A percentile compares a stretch with the other conserved stretches of the same genome.
Conservation (phyloP, 2,329 filamentous ascomycete species). For the Hymenoscyphus linearis region DNA sequence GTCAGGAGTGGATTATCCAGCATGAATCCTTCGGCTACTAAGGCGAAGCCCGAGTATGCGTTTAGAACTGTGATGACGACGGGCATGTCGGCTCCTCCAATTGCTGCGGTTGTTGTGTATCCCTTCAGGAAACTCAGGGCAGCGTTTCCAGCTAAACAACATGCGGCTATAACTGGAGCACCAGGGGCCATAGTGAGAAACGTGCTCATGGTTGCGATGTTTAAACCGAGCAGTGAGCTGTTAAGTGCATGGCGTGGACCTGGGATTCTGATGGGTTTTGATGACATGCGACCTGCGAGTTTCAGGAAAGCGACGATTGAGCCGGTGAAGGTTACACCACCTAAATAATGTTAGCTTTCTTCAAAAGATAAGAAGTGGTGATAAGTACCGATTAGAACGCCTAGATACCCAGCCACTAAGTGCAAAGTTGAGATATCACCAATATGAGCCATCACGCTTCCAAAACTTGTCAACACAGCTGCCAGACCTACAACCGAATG, state of each 20-base stretch:
- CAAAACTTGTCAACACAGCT: slow-evolving; percentile 82
- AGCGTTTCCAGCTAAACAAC: slow-evolving; percentile 71
- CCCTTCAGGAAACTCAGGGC: slow-evolving; percentile 78
- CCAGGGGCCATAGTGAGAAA: slow-evolving; percentile 80
- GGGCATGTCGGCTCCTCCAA: slow-evolving; percentile 91
- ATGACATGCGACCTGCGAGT: slow-evolving; percentile 76
- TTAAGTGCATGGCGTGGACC: slow-evolving; percentile 72
- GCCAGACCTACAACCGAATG: slow-evolving; percentile 88
- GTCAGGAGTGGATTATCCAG: slow-evolving; percentile 80
- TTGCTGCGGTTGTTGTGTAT: slow-evolving; percentile 80
- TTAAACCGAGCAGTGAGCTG: slow-evolving; percentile 65
- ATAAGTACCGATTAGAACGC: slow-evolving; percentile 66
- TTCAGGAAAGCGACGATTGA: slow-evolving; percentile 88
- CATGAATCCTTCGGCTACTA: slow-evolving; percentile 91
- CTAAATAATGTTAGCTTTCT: slow-evolving; percentile 26
- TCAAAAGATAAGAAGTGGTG: neutral
- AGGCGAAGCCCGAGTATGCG: slow-evolving; percentile 83
- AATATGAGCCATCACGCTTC: slow-evolving; percentile 73
- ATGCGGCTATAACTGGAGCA: slow-evolving; percentile 71
- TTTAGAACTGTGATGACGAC: slow-evolving; percentile 89
- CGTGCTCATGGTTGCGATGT: slow-evolving; percentile 76
- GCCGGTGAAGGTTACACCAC: slow-evolving; percentile 84
- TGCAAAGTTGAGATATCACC: slow-evolving; percentile 70
- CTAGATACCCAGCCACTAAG: slow-evolving; percentile 79
- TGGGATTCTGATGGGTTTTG: slow-evolving; percentile 65